Base-by-base conservation (phyloP, 2,329 filamentous ascomycete species). In the Diaporthe amygdali region DNA sequence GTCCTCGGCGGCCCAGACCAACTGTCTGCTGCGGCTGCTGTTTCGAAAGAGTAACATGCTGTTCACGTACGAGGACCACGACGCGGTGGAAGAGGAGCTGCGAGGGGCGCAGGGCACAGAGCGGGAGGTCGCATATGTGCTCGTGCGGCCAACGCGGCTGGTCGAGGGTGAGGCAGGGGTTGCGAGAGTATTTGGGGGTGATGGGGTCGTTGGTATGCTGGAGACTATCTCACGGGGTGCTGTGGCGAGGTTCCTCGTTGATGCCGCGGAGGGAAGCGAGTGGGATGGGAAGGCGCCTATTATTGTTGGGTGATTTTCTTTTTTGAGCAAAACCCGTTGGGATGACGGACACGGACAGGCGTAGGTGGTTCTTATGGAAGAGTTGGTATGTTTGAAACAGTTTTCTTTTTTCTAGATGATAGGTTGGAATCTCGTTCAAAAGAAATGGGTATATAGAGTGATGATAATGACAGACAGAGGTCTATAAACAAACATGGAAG, bases 31-130 rank as follows among this genome's bases (percentile, higher is more conserved):
- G 73, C 80, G 82, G 20, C 69, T 82, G 41, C 71, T 88, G n/a
- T 84, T 90, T 74, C 80, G 76, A 39, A 77, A 84, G 51, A 83
- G 81, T 44, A 84, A 84, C 71, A 87, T 88, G 83, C 78, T 74
- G 25, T 78, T 82, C 37, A 84, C 83, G 56, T 82, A 84, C 34
- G 77, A 82, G 1, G 88, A 89, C 69, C 87, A 89, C 71, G 80
- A 84, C 61, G 77, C 78, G 39, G 81, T 87, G 44, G 86, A 87
- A 46, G 69, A 74, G 15, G 78, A 85, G 74, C 78, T 86, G 1
- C 81, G 81, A 4, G 52, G 56, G 15, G 68, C 73, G 22, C 5
- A 22, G 61, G 76, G 63, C 0, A 78, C 74, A 15, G 81, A 77
- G 0, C 27, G 17, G 15, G 47, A 15, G 4, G 37, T 20, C 25